Evolutionary conservation across 306 rosid species (phyloP), one percentile per base, ranked within the genome.

Genomic region (Gleditsia sinensis): DNA sequence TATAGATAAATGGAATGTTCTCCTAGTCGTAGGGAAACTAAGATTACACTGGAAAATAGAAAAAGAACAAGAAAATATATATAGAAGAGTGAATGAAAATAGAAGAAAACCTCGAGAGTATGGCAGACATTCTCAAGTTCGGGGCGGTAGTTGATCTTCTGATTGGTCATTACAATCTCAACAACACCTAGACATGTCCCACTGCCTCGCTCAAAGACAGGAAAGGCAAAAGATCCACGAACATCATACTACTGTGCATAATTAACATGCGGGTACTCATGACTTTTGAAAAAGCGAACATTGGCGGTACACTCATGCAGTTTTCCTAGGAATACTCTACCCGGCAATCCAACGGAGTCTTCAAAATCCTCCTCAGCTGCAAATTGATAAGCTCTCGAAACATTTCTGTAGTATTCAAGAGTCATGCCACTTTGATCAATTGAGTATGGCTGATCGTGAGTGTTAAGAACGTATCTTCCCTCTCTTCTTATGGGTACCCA

Each of bases 161-260:
- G 87, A 23, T 69, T 57, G 16, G 84, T 34, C 24, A 63, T 82
- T 1, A 69, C 21, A 73, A 89, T 61, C 67, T 87, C 88, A 7
- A 85, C 60, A 21, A 85, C 87, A 43, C 90, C 94, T 2, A 85
- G 83, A 58, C 91, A 87, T 17, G 86, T 74, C 1, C 71, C 77
- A 3, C 48, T 81, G 7, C 88, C 85, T 40, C 80, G 63, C 50
- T 87, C 84, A 4, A 89, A 85, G 0, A 87, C 82, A 0, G 94
- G 94, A 53, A 89, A 80, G 7, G 88, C 87, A 6, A 87, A 28
- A 27, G 85, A 80, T 21, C 88, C 90, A 0, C 79, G 64, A 17
- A 74, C 83, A 63, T 69, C 75, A 10, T 39, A 21, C 56, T 74
- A 51, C 25, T 78, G 72, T 0, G 66, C 76, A 42, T 71, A 57